Percentiles rank a stretch among this genome's conserved stretches.
Conservation (phyloP, 2,329 filamentous ascomycete species). For the Lasiodiplodia theobromae region DNA sequence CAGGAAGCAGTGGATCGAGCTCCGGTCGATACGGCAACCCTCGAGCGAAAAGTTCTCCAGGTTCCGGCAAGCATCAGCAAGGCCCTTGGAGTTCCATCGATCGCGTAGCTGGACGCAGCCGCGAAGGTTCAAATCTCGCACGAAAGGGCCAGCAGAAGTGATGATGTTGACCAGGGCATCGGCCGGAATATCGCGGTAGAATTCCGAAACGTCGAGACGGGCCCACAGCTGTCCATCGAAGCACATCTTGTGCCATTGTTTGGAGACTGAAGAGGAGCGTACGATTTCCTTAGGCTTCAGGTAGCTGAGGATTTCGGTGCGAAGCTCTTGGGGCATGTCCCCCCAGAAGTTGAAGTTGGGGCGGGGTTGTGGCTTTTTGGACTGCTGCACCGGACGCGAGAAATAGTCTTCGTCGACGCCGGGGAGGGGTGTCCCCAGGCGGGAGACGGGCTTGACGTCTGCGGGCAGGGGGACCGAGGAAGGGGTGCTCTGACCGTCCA, state of each 20-base stretch:
- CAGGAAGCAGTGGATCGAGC: conserved; percentile 78
- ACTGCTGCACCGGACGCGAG: conserved; percentile 47
- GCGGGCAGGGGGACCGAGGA: conserved; percentile 69
- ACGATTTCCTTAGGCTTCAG: conserved; percentile 83
- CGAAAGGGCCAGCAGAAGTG: conserved; percentile 82
- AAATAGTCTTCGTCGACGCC: conserved; percentile 56
- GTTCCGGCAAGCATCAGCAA: conserved; percentile 86
- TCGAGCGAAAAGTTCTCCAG: conserved; percentile 87
- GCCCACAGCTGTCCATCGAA: conserved; percentile 96
- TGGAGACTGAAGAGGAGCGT: conserved; percentile 77
- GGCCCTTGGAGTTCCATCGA: conserved; percentile 76
- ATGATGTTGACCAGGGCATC: conserved; percentile 86
- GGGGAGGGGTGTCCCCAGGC: conserved; percentile 40
- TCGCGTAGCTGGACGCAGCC: conserved; percentile 90
- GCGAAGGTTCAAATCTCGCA: conserved; percentile 86
- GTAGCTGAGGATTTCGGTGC: conserved; percentile 77
- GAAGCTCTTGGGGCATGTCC: conserved; percentile 81
- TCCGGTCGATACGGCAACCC: conserved; percentile 84
- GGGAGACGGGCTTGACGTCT: conserved; percentile 62
- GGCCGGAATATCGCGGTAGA: conserved; percentile 86
- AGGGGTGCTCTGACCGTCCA: conserved; percentile 58
- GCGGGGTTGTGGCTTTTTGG: conserved; percentile 44
- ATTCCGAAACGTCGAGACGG: conserved; percentile 80
- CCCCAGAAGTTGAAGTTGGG: conserved; percentile 75
- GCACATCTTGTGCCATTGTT: conserved; percentile 79